phyloP scores from a whole-genome alignment of 164 flowering plant genomes.

The Vitis cinerea region DNA sequence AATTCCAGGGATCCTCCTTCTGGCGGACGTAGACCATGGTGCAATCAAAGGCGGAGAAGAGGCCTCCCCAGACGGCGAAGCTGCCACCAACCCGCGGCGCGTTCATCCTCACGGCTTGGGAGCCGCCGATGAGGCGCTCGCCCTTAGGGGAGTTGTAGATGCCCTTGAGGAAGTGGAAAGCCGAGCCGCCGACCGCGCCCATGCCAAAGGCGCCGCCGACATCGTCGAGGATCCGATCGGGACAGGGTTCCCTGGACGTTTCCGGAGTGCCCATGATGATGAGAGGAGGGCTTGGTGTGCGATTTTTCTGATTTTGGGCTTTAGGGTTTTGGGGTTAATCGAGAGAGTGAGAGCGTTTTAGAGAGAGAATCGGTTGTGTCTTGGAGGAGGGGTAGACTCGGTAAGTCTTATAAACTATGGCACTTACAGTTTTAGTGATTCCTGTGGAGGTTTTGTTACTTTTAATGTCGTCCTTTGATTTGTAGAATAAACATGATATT shows the following conservation, averaged over 20 bases:
- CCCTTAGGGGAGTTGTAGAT: slow-evolving; percentile 71
- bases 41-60: slow-evolving; percentile 82
- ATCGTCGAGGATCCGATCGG: slow-evolving; percentile 86
- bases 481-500: too few species aligned
- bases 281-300: too few species aligned
- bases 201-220: slow-evolving; percentile 89
- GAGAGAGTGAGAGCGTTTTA: too few species aligned
- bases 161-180: slow-evolving; percentile 80
- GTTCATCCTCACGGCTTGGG: slow-evolving; percentile 79
- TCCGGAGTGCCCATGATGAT: slow-evolving; percentile 71
- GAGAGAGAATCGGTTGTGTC: too few species aligned
- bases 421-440: too few species aligned
- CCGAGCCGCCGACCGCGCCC: slow-evolving; percentile 92
- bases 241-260: slow-evolving; percentile 84
- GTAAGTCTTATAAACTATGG: too few species aligned
- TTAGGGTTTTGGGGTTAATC: too few species aligned
- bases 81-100: slow-evolving; percentile 87
- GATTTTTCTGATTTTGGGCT: too few species aligned
- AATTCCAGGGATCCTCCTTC: slow-evolving; percentile 98
- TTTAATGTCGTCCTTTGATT: too few species aligned
- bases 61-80: slow-evolving; percentile 94
- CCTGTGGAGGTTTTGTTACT: too few species aligned
- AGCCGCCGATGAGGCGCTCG: slow-evolving; percentile 63
- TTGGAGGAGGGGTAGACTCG: too few species aligned
- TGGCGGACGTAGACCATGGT: slow-evolving; percentile 78